Percentiles rank a stretch among this genome's conserved stretches.
Conservation (phyloP, 768 basidiomycete species). For the Boletus sensibilis region DNA sequence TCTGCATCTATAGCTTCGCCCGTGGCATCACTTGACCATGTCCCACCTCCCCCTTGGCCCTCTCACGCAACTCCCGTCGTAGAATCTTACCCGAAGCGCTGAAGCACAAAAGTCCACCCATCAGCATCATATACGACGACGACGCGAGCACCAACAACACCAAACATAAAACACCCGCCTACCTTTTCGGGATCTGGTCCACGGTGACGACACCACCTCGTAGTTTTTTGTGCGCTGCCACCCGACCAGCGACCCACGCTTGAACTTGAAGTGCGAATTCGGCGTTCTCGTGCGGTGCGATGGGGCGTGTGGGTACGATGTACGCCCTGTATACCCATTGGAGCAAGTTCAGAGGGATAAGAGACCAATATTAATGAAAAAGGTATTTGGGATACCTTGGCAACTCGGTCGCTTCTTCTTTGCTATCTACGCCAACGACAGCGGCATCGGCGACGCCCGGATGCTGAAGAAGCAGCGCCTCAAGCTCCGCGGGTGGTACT, state of each 20-base stretch:
- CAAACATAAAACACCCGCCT: neutral
- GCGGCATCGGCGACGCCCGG: slow-evolving; percentile 76
- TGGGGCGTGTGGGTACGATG: slow-evolving; percentile 35
- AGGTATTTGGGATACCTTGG: slow-evolving; percentile 49
- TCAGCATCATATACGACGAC: neutral
- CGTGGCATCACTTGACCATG: slow-evolving; percentile 22
- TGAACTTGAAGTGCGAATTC: slow-evolving; percentile 51
- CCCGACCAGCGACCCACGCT: slow-evolving; percentile 65
- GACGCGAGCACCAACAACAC: neutral
- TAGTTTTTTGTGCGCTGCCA: slow-evolving; percentile 74
- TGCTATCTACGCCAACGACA: slow-evolving; percentile 72
- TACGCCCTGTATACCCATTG: slow-evolving; percentile 49
- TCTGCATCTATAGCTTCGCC: slow-evolving; percentile 17
- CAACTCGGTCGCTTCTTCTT: slow-evolving; percentile 74
- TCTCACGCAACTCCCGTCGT: slow-evolving; percentile 69
- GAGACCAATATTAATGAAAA: neutral
- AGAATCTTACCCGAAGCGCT: slow-evolving; percentile 90
- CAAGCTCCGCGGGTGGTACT: slow-evolving; percentile 89
- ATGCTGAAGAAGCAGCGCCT: slow-evolving; percentile 71
- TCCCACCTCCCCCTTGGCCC: slow-evolving; percentile 54
- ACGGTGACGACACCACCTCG: slow-evolving; percentile 70
- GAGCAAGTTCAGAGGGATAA: neutral
- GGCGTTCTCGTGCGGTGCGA: slow-evolving; percentile 18
- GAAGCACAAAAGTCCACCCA: neutral
- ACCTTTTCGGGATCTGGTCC: slow-evolving; percentile 41